Evolutionary conservation across 306 rosid genomes (phyloP), one percentile per base, ranked within the genome.

Genomic region (Cotoneaster glaucophyllus): DNA sequence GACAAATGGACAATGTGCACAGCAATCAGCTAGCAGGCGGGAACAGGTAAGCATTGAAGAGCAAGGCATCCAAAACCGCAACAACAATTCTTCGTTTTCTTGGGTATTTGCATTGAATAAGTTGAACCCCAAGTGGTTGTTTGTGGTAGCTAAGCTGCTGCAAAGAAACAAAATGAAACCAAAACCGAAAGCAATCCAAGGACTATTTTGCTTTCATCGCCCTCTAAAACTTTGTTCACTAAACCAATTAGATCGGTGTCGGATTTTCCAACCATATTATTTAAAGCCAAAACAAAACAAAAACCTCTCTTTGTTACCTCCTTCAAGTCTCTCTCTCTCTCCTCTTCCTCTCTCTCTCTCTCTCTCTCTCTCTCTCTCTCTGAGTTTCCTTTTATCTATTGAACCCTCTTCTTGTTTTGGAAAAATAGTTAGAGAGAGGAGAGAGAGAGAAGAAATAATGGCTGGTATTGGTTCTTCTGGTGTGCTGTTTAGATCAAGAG

Each of bases 381-480:
- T 75, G 28, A 57, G 19, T 77, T 76, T 26, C 70, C 80, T 74
- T 76, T 67, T 71, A 79, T 73, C 64, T 69, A 34, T 68, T 64
- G 32, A 74, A 65, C 13, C 26, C 67, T 41, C 15, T 34, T 21
- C 67, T 25, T 19, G 11, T 34, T 78, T 64, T 9, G 7, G 50
- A 28, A 8, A 15, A 17, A 64, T 26, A 61, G 43, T 18, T 17
- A 11, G 22, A 17, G 43, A 18, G 41, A 64, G 37, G 53, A 66
- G 5, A 26, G 10, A 17, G 63, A 64, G 62, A 19, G 24, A 63
- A 70, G 11, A 62, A 5, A 71, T 8, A 43, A 85, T 87, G 90
- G 86, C 87, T 48, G 48, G 77, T 44, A 71, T 84, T 74, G 71
- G 69, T 67, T 76, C 84, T 83, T 85, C 84, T 39, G 86, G 85